phyloP scores from a whole-genome alignment of 1,139 yeast species.

The Blastobotrys apis region DNA sequence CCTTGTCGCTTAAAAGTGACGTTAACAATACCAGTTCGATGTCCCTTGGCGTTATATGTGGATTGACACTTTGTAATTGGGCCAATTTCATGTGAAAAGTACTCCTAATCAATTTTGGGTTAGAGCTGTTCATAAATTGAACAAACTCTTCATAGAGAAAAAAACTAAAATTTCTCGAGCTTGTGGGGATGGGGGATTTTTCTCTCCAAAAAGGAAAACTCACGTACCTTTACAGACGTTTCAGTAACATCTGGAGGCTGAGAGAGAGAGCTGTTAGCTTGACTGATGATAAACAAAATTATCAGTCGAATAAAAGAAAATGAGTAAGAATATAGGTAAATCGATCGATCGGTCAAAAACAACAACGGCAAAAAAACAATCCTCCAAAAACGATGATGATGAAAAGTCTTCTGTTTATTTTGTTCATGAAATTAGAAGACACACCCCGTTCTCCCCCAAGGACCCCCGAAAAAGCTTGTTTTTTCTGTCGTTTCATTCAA shows the following conservation, averaged over 20 bases:
- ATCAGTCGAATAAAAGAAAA: conserved; percentile 2
- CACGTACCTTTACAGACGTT: conserved; percentile 35
- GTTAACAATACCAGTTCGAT: conserved; percentile 88
- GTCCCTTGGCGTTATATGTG: conserved; percentile 82
- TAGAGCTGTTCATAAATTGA: not conserved
- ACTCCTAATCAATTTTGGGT: conserved; percentile 52
- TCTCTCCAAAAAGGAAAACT: conserved; percentile 3
- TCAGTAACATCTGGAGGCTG: conserved; percentile 37
- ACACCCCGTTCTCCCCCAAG: no score
- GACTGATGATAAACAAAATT: conserved; percentile 11
- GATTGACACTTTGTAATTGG: conserved; percentile 69
- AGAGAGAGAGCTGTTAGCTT: conserved; percentile 2
- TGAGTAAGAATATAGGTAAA: no score
- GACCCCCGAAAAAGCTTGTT: conserved; percentile 1
- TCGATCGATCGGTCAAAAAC: no score
- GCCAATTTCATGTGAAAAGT: conserved; percentile 84
- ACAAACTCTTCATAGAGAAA: conserved; percentile 1
- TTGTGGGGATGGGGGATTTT: not conserved
- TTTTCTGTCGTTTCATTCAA: not conserved
- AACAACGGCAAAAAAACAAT: no score
- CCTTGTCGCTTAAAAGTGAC: conserved; percentile 66
- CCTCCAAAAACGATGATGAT: no score
- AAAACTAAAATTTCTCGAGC: not conserved
- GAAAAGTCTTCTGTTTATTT: no score
- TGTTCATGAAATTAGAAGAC: no score